phyloP scores from a whole-genome alignment of 108 stramenopile genomes.

The Epithemia pelagica region DNA sequence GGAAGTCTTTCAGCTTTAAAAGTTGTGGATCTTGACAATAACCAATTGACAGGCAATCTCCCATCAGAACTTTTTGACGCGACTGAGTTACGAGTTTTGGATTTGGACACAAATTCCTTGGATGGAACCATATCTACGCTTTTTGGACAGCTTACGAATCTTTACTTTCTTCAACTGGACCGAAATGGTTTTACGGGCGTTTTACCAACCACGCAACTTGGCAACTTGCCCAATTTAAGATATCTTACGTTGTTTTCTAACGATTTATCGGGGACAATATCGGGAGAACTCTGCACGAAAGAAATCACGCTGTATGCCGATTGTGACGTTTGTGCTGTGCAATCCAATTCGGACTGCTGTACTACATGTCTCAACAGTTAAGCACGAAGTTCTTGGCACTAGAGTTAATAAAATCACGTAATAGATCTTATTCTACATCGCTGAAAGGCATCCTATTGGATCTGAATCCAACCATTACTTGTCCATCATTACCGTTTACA shows the following conservation, averaged over 20 bases:
- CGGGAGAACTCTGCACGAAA: slow-evolving; percentile 16
- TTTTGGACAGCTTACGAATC: slow-evolving; percentile 37
- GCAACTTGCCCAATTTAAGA: slow-evolving; percentile 21
- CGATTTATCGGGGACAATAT: slow-evolving; percentile 13
- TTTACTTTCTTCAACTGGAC: slow-evolving; percentile 37
- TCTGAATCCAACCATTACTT: too few species aligned
- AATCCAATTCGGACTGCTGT: slow-evolving; percentile 21
- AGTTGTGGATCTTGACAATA: slow-evolving; percentile 37
- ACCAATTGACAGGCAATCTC: slow-evolving; percentile 32
- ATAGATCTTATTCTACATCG: too few species aligned
- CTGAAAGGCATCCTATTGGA: too few species aligned
- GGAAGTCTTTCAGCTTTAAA: slow-evolving; percentile 9
- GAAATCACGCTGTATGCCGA: slow-evolving; percentile 27
- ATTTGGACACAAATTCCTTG: slow-evolving; percentile 41
- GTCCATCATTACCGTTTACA: too few species aligned
- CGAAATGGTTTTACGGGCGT: slow-evolving; percentile 41
- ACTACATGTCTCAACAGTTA: slow-evolving; percentile 23
- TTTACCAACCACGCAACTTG: slow-evolving; percentile 44
- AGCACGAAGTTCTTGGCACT: too few species aligned
- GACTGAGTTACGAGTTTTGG: slow-evolving; percentile 23
- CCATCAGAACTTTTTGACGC: slow-evolving; percentile 27
- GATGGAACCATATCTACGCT: slow-evolving; percentile 38
- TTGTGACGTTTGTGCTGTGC: slow-evolving; percentile 23
- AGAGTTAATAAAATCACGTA: too few species aligned
- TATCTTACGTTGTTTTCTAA: slow-evolving; percentile 28